A percentile compares a stretch with the other conserved stretches of the same genome.
Evolutionary conservation across 371 early-diverging fungal species (phyloP).

Genomic region (Mortierella sp.): DNA sequence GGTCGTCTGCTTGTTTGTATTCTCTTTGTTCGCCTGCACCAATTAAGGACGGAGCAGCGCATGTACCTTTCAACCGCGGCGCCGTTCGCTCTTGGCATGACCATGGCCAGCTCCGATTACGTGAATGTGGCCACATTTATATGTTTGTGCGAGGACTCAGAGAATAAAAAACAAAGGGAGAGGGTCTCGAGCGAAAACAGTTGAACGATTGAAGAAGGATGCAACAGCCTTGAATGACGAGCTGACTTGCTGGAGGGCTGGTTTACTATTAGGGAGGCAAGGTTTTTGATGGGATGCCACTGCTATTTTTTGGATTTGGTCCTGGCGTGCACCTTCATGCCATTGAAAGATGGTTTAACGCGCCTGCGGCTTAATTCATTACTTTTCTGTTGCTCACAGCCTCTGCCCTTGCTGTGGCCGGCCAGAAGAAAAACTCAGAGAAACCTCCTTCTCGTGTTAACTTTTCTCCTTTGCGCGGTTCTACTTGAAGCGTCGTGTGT

Average conservation of each 20-base stretch:
- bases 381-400: background rate
- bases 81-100: background rate
- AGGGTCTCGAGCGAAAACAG: background rate
- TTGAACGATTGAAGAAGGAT: background rate
- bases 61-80: background rate
- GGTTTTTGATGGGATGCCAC: no score
- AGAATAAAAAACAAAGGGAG: background rate
- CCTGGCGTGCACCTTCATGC: no score
- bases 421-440: no score
- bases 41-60: no score
- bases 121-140: no score
- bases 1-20: background rate
- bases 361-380: no score
- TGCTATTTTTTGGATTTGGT: background rate
- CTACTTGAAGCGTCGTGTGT: background rate
- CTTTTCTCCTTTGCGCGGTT: background rate
- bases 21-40: background rate
- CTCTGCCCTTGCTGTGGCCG: no score
- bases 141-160: background rate
- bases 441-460: background rate
- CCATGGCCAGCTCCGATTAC: no score
- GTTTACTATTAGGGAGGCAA: background rate
- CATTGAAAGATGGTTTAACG: no score
- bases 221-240: background rate
- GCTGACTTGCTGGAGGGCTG: background rate